phyloP scores from a whole-genome alignment of 1,284 basidiomycete species.

The Porogramme epimiltina region DNA sequence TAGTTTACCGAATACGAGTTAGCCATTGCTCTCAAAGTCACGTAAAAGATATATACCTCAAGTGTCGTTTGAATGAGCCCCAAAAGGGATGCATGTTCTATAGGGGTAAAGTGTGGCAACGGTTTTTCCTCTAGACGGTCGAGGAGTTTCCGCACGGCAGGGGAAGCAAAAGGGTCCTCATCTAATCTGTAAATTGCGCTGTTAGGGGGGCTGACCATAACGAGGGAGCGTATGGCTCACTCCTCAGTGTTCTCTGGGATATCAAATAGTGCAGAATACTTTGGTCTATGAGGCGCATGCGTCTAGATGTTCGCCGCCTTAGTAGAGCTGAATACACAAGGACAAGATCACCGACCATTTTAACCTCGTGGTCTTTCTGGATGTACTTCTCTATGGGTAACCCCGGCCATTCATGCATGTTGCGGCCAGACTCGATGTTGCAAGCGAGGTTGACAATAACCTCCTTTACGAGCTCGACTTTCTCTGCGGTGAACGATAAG shows the following conservation, averaged over 20 bases:
- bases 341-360: slow-evolving; percentile 22
- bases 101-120: slow-evolving; percentile 69
- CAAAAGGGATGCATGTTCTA: slow-evolving; percentile 80
- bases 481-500: slow-evolving; percentile 51
- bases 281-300: slow-evolving; percentile 30
- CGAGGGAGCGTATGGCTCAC: slow-evolving; percentile 34
- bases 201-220: neutral
- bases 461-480: slow-evolving; percentile 81
- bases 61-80: slow-evolving; percentile 84
- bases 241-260: slow-evolving; percentile 35
- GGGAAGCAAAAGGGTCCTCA: slow-evolving; percentile 64
- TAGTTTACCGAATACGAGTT: slow-evolving; percentile 34
- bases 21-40: too few species aligned
- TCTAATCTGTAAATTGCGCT: slow-evolving; percentile 41
- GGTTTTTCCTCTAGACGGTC: slow-evolving; percentile 63
- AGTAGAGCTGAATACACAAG: slow-evolving; percentile 14
- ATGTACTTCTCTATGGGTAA: slow-evolving; percentile 61
- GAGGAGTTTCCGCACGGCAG: slow-evolving; percentile 63
- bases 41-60: slow-evolving; percentile 70
- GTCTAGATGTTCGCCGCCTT: slow-evolving; percentile 4
- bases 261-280: slow-evolving; percentile 51
- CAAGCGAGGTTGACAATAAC: slow-evolving; percentile 71
- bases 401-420: slow-evolving; percentile 43
- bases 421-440: slow-evolving; percentile 32
- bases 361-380: slow-evolving; percentile 33